These are phyloP conservation scores for Aspergillus novoparasiticus DNA, from an alignment of 2,329 filamentous ascomycete species.

Conservation along the genomic window DNA sequence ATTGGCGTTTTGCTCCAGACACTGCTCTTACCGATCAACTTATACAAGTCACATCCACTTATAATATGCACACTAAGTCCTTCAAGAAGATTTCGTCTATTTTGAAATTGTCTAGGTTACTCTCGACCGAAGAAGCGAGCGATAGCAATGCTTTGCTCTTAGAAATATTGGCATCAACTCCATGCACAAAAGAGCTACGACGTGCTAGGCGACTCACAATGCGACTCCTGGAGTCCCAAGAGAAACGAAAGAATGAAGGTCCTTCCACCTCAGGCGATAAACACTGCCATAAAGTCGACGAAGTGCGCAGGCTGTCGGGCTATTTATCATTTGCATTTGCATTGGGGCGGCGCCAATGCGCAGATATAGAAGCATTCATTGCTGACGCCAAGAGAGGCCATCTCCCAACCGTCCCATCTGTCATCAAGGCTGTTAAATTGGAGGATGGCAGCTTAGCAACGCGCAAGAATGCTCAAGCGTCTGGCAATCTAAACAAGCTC, in stretches of 20 bases:
- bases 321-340: constrained; percentile 13
- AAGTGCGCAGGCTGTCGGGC: constrained; percentile 10
- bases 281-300: neutral
- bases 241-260: neutral
- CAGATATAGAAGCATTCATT: constrained; percentile 26
- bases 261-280: neutral
- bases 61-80: constrained; percentile 6
- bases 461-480: neutral
- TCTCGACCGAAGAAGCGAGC: constrained; percentile 10
- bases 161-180: neutral
- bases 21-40: constrained; percentile 25
- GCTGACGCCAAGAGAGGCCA: constrained; percentile 22
- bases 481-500: constrained; percentile 20
- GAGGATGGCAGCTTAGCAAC: neutral
- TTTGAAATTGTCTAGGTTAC: constrained; percentile 12
- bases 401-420: constrained; percentile 21
- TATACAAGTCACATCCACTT: constrained; percentile 15
- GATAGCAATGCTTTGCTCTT: constrained; percentile 14
- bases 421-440: constrained; percentile 9
- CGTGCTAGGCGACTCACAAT: constrained; percentile 8
- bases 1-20: constrained; percentile 15
- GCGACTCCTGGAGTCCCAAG: constrained; percentile 4
- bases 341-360: constrained; percentile 20
- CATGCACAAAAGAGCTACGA: neutral
- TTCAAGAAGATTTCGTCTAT: constrained; percentile 14